These are phyloP conservation scores for Xylariales sp. DNA, from an alignment of 2,329 filamentous ascomycete species.

Conservation along the genomic window DNA sequence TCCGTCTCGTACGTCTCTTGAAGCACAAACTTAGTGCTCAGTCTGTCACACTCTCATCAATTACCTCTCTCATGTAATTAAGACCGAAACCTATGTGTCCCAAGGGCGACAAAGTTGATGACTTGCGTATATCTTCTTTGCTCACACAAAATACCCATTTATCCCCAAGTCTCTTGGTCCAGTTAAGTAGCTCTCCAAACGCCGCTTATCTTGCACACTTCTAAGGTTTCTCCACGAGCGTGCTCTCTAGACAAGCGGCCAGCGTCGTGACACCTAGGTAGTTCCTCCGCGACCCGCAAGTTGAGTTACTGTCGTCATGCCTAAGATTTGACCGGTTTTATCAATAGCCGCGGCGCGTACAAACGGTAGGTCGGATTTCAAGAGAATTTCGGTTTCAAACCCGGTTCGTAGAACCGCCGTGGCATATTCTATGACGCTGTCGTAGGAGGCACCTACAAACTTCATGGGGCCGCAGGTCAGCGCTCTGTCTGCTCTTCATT, in stretches of 20 bases:
- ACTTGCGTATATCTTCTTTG: neutral
- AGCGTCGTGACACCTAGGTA: neutral
- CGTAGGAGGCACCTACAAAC: constrained; percentile 13
- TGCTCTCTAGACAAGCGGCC: neutral
- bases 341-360: constrained; percentile 33
- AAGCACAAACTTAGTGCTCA: neutral
- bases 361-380: constrained; percentile 10
- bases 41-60: neutral
- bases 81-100: neutral
- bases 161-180: neutral
- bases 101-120: neutral
- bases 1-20: too few relatives aligned
- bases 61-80: too few relatives aligned
- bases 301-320: constrained; percentile 23
- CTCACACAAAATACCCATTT: neutral
- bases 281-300: neutral
- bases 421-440: neutral
- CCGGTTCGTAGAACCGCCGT: constrained; percentile 16
- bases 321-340: constrained; percentile 21
- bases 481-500: neutral
- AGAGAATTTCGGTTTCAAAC: constrained; percentile 34
- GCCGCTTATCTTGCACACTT: neutral
- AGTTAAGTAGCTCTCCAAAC: too few relatives aligned
- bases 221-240: neutral
- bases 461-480: constrained; percentile 7